Percentiles rank a stretch among this genome's conserved stretches.
These are phyloP conservation scores for Trichoderma sp. DNA, from an alignment of 2,329 filamentous ascomycete genomes.

Conservation along the genomic window DNA sequence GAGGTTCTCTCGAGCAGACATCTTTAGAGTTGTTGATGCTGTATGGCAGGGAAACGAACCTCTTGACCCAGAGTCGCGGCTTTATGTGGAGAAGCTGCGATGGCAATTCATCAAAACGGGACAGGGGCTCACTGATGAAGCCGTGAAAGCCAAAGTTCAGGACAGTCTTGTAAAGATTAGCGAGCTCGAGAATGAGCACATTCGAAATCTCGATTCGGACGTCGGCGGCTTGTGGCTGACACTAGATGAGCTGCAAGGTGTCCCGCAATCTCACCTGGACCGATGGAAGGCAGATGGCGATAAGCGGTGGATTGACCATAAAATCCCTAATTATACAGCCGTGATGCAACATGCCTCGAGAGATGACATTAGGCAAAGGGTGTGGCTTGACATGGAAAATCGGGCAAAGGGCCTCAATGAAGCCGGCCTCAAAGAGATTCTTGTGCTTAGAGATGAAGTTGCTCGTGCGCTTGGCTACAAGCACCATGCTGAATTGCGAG, in stretches of 20 bases:
- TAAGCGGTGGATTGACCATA: conserved; percentile 13
- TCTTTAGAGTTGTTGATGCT: conserved; percentile 59
- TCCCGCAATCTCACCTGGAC: conserved; percentile 64
- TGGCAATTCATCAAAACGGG: conserved; percentile 4
- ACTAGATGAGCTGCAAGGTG: conserved; percentile 62
- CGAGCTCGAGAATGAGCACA: conserved; percentile 7
- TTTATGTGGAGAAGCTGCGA: conserved; percentile 1
- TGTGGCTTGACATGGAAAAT: conserved; percentile 72
- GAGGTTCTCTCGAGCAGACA: conserved; percentile 69
- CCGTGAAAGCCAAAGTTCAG: background rate
- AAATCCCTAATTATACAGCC: conserved; percentile 13
- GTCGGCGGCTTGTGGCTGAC: conserved; percentile 70
- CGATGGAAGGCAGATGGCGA: conserved; percentile 25
- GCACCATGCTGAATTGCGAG: conserved; percentile 27
- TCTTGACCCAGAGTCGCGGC: conserved; percentile 1
- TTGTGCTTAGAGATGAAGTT: conserved; percentile 67
- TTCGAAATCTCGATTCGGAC: conserved; percentile 71
- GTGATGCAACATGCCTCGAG: conserved; percentile 7
- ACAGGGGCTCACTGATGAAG: background rate
- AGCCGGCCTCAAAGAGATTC: conserved; percentile 63
- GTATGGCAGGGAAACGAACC: conserved; percentile 30
- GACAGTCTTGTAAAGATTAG: conserved; percentile 1
- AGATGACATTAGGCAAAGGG: conserved; percentile 53
- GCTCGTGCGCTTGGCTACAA: conserved; percentile 69
- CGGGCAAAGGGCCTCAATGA: conserved; percentile 61